phyloP scores from a whole-genome alignment of 768 basidiomycete species.

The Chalciporus pseudorubinellus region DNA sequence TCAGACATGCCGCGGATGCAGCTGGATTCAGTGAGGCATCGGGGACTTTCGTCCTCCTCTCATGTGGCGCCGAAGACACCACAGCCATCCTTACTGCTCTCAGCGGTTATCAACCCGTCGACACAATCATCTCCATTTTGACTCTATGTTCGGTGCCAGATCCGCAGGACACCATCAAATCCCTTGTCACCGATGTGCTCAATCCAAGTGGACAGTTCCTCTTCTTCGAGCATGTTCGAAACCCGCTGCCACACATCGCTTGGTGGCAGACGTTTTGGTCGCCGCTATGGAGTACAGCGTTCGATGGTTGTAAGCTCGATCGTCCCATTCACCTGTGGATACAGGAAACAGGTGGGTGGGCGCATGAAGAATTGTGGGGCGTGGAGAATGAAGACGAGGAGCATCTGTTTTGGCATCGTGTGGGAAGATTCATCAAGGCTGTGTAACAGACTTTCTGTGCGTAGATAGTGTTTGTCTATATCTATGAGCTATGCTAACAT shows the following conservation, averaged over 20 bases:
- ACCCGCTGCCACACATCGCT: slow-evolving; percentile 48
- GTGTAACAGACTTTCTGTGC: slow-evolving; percentile 2
- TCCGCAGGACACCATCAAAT: slow-evolving; percentile 46
- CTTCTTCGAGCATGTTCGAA: slow-evolving; percentile 71
- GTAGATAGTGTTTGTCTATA: not conserved
- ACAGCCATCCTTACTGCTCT: slow-evolving; percentile 44
- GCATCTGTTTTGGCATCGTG: slow-evolving; percentile 56
- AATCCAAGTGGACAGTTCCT: slow-evolving; percentile 64
- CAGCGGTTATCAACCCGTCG: slow-evolving; percentile 38
- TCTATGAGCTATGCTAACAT: not conserved
- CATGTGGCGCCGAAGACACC: slow-evolving; percentile 63
- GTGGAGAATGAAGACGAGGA: slow-evolving; percentile 56
- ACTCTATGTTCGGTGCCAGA: slow-evolving; percentile 64
- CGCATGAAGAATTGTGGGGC: slow-evolving; percentile 42
- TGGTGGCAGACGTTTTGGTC: slow-evolving; percentile 78
- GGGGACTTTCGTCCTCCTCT: slow-evolving; percentile 55
- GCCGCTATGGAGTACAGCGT: slow-evolving; percentile 57
- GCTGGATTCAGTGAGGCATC: slow-evolving; percentile 53
- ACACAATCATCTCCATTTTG: slow-evolving; percentile 65
- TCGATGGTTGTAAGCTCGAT: slow-evolving; percentile 67
- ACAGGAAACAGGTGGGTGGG: slow-evolving; percentile 48
- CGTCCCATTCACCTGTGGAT: slow-evolving; percentile 51
- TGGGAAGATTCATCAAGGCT: slow-evolving; percentile 55
- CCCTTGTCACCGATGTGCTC: slow-evolving; percentile 51
- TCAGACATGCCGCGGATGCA: slow-evolving; percentile 47